Evolutionary conservation across 768 basidiomycete genomes (phyloP), one percentile per base, ranked within the genome.

Genomic region (Mycena vitilis): DNA sequence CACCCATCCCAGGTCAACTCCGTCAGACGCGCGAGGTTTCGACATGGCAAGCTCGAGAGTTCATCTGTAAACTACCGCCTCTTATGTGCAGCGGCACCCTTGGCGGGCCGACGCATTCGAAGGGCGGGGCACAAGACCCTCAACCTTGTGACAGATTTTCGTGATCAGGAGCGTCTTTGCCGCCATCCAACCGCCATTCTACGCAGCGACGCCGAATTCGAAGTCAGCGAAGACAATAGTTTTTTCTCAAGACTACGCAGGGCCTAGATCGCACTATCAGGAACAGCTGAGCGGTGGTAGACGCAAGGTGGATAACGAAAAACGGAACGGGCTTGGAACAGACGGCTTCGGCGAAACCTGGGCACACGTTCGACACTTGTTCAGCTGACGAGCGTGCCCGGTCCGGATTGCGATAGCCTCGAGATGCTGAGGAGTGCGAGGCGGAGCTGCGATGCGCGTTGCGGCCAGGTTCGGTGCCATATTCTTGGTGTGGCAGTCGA

Each of bases 1-100:
- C 11, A 82, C 71, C 80, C 79, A 81, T 53, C 76, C 77, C 42
- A 80, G 66, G 48, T 76, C 71, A 6, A 80, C 77, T 30, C 66
- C 73, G 16, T 75, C 69, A 20, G 75, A 67, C 23, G 75, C 73
- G 58, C 58, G 62, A 55, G 73, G 73, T 58, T 68, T 72, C 8
- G 66, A 49, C 63, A 66, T 72, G 53, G 22, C 55, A 52, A 22
- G 37, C 22, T 61, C 16, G 37, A 5, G 36, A 34, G 52, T 23
- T 9, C 9, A 25, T 47, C 13, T 30, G 38, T 18, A 36, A 48
- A 7, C 8, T 36, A 13, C 36, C 16, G n/a, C 61, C 57, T 68
- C 44, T 58, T 68, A 61, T 63, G 38, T 54, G 37, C 18, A 38
- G 55, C n/a, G 53, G 42, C 11, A 36, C 36, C 9, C 60, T 42